These are phyloP conservation scores for Irpex lacteus DNA, from an alignment of 1,284 basidiomycete species.

Conservation along the genomic window DNA sequence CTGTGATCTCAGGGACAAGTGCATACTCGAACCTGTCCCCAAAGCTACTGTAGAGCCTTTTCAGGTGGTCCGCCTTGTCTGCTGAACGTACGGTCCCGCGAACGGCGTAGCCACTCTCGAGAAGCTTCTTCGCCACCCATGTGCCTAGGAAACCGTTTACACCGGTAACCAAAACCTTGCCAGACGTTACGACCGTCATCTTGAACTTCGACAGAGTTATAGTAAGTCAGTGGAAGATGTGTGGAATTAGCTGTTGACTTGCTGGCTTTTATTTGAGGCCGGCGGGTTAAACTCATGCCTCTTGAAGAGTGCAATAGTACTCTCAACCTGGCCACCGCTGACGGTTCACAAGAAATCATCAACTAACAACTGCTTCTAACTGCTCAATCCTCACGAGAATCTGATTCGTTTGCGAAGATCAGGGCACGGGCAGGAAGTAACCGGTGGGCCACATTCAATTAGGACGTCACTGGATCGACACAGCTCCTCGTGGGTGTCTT, in stretches of 20 bases:
- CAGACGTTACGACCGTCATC: not conserved
- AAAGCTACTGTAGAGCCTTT: conserved; percentile 2
- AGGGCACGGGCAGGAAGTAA: not conserved
- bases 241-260: too few species aligned
- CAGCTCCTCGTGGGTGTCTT: not conserved
- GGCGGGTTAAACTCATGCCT: too few species aligned
- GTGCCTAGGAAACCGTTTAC: conserved; percentile 24
- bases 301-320: too few species aligned
- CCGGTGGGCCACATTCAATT: not conserved
- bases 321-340: too few species aligned
- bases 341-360: too few species aligned
- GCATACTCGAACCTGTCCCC: conserved; percentile 11
- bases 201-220: not conserved
- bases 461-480: not conserved
- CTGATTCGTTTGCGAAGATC: too few species aligned
- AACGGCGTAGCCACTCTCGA: conserved; percentile 20
- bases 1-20: conserved; percentile 14
- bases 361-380: too few species aligned
- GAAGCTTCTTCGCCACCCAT: conserved; percentile 22
- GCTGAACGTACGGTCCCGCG: conserved; percentile 16
- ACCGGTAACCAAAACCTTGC: conserved; percentile 23
- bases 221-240: not conserved
- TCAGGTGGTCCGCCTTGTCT: conserved; percentile 9
- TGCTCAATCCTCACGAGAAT: too few species aligned
- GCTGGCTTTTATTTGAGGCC: too few species aligned